Base-by-base conservation (phyloP, 2,329 filamentous ascomycete genomes). In the Verticillium isaacii region DNA sequence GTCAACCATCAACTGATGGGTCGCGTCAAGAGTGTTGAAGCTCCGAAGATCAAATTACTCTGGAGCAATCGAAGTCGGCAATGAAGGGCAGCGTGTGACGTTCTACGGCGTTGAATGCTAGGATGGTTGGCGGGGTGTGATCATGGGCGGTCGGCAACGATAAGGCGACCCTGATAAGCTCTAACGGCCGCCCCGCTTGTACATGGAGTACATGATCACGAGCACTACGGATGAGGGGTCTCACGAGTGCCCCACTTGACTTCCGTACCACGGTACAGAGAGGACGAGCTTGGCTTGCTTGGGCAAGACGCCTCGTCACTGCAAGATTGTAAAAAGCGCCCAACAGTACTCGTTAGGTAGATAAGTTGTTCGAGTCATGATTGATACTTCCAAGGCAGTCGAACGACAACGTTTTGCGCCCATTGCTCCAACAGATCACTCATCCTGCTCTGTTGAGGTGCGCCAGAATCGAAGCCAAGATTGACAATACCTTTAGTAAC, bases 1-100 rank as follows among this genome's bases (percentile, higher is more conserved):
- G n/a, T 25, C 17, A 50, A 41, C 41, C 62, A 64, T 64, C 37
- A 56, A 57, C 15, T 57, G 15, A 9, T 52, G 37, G 17, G 23
- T 52, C n/a, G 4, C 3, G n/a, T 52, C 11, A 2, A 23, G n/a
- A 52, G 19, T 25, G 1, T 23, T 12, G 45, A 19, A 9, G n/a
- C 45, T 45, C 39, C n/a, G 4, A 7, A 9, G 39, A 45, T 45
- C 1, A n/a, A 17, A 45, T 2, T 19, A n/a, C 37, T 17, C 37
- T 17, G 37, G 15, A 5, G 15, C 37, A n/a, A 41, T 17, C 37
- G 15, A n/a, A 52, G 19, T 12, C 4, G 45, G 11, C 19, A 25
- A 19, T 25, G 9, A 52, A 11, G n/a, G 23, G 45, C 17, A 19
- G 6, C 12, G n/a, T 12, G 11, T 23, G 11, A 52, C n/a, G 9